Conservation (phyloP, 345 rosid genomes). For the Limnanthes douglasii region DNA sequence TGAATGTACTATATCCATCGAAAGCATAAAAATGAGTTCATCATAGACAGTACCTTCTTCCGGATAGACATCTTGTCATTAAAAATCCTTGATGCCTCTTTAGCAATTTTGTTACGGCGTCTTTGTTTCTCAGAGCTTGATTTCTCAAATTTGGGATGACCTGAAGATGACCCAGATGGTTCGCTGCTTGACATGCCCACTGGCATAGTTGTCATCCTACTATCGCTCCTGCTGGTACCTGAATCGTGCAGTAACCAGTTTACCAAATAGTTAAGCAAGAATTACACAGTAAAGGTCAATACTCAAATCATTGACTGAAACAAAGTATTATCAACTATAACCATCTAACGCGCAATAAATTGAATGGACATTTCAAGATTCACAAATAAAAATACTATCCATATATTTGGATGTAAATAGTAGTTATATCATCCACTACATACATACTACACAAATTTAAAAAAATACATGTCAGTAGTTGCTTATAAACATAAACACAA, state of each 20-base stretch:
- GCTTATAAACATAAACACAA: too few species aligned
- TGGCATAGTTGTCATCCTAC: slow-evolving; percentile 20
- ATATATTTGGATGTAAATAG: too few species aligned
- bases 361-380: too few species aligned
- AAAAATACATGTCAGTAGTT: too few species aligned
- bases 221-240: slow-evolving; percentile 23
- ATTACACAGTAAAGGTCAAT: background rate
- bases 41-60: slow-evolving; percentile 42
- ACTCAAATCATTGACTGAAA: background rate
- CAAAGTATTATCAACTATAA: background rate
- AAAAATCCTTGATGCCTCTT: slow-evolving; percentile 72
- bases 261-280: slow-evolving; percentile 1
- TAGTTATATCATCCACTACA: too few species aligned
- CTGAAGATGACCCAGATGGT: slow-evolving; percentile 18
- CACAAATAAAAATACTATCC: too few species aligned
- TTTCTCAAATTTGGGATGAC: slow-evolving; percentile 41
- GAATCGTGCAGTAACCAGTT: slow-evolving; percentile 8
- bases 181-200: slow-evolving; percentile 12
- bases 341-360: too few species aligned
- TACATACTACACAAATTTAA: too few species aligned
- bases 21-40: slow-evolving; percentile 3
- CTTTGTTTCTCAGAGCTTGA: slow-evolving; percentile 58
- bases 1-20: background rate
- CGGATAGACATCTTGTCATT: slow-evolving; percentile 54
- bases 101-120: slow-evolving; percentile 38